Evolutionary conservation across 2,329 filamentous ascomycete genomes (phyloP).

Genomic region (Xylaria sp.): DNA sequence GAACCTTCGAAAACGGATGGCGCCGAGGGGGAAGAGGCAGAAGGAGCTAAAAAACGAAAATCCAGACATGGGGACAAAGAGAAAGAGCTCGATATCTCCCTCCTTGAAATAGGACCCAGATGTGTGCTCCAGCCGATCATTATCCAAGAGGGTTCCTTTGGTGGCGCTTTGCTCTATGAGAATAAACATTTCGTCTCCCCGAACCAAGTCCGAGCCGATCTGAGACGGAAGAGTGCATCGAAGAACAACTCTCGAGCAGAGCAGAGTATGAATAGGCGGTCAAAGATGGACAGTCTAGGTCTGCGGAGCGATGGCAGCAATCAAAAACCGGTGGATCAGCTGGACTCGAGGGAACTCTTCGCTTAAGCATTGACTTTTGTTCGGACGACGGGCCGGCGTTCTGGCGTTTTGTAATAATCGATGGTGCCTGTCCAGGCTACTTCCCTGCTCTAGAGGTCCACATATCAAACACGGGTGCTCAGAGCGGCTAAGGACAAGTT

Average conservation of each 20-base stretch:
- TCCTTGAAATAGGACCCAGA: conserved; percentile 86
- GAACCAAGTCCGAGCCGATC: conserved; percentile 89
- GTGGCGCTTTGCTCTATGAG: conserved; percentile 96
- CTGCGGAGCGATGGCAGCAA: conserved; percentile 74
- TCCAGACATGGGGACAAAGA: conserved; percentile 53
- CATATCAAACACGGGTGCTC: conserved; percentile 4
- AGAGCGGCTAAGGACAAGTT: background rate
- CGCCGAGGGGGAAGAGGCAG: conserved; percentile 75
- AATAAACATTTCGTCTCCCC: conserved; percentile 97
- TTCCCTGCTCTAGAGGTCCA: background rate
- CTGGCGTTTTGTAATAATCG: conserved; percentile 40
- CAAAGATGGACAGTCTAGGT: conserved; percentile 81
- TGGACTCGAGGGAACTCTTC: conserved; percentile 83
- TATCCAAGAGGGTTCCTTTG: conserved; percentile 91
- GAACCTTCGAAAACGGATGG: conserved; percentile 29
- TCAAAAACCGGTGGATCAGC: conserved; percentile 70
- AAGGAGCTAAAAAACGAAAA: conserved; percentile 50
- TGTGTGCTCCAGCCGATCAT: conserved; percentile 92
- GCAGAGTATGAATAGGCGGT: conserved; percentile 75
- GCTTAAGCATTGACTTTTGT: conserved; percentile 59
- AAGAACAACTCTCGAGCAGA: conserved; percentile 83
- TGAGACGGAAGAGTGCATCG: conserved; percentile 79
- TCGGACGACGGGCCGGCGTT: conserved; percentile 39
- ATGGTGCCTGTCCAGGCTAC: conserved; percentile 16
- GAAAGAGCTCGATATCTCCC: conserved; percentile 78